Percentiles rank a stretch among this genome's conserved stretches.
Evolutionary conservation across 176 grass and related monocot genomes (phyloP).

Genomic region (Lolium rigidum): DNA sequence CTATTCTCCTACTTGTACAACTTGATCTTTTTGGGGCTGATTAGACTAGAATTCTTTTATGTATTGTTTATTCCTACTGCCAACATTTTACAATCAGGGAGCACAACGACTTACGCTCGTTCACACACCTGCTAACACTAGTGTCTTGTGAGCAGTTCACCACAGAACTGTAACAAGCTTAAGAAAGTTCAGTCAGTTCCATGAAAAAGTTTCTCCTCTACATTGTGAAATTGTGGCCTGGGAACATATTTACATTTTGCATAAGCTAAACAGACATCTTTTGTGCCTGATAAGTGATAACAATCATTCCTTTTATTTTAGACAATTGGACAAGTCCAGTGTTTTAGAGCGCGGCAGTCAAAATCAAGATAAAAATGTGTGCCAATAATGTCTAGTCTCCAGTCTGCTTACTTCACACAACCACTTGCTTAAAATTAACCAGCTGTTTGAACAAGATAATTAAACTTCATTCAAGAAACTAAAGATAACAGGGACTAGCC

Average conservation of each 20-base stretch:
- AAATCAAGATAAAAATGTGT: neutral
- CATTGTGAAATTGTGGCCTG: neutral
- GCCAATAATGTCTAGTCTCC: neutral
- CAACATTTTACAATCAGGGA: neutral
- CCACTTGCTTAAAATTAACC: conserved; percentile 6
- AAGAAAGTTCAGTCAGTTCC: neutral
- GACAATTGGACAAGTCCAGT: conserved; percentile 3
- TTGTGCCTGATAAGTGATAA: neutral
- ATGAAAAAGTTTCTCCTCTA: neutral
- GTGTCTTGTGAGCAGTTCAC: neutral
- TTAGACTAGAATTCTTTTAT: neutral
- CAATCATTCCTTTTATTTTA: neutral
- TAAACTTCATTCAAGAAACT: neutral
- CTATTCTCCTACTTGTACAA: neutral
- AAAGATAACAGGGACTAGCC: neutral
- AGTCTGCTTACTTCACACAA: neutral
- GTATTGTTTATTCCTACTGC: neutral
- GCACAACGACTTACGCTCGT: neutral
- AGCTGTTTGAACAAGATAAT: neutral
- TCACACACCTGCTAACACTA: neutral
- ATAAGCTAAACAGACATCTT: neutral
- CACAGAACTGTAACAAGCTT: neutral
- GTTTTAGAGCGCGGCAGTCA: neutral
- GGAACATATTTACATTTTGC: neutral
- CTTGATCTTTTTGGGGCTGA: neutral